Conservation (phyloP, 2,329 filamentous ascomycete genomes). For the Phialophora expanda region DNA sequence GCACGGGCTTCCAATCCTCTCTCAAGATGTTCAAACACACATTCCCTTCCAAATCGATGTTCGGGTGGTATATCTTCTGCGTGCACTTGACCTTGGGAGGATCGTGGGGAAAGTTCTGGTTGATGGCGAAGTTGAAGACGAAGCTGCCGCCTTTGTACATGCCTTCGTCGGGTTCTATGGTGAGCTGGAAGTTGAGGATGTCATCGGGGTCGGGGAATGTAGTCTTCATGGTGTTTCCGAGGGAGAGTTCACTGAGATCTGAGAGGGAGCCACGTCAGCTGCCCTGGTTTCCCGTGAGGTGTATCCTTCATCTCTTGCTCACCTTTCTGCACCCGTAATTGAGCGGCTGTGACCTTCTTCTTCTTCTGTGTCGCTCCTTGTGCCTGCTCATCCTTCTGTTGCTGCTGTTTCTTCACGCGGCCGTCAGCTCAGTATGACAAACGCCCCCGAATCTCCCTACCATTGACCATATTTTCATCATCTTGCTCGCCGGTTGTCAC, state of each 20-base stretch:
- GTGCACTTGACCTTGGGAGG: slow-evolving; percentile 96
- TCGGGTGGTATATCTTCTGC: slow-evolving; percentile 99
- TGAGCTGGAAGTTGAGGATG: slow-evolving; percentile 59
- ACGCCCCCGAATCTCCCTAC: slow-evolving; percentile 55
- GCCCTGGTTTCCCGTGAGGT: background rate
- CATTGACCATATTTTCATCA: slow-evolving; percentile 99
- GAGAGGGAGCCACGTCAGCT: slow-evolving; percentile 5
- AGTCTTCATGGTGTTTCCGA: slow-evolving; percentile 62
- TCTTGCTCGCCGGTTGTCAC: slow-evolving; percentile 57
- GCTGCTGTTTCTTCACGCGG: slow-evolving; percentile 67
- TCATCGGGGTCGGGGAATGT: slow-evolving; percentile 64
- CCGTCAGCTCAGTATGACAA: slow-evolving; percentile 10
- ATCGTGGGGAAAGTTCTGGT: slow-evolving; percentile 94
- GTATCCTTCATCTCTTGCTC: slow-evolving; percentile 29
- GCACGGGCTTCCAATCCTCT: slow-evolving; percentile 98
- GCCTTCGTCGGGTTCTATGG: slow-evolving; percentile 60
- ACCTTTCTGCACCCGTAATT: slow-evolving; percentile 97
- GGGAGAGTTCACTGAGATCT: slow-evolving; percentile 57
- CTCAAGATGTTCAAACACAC: slow-evolving; percentile 96
- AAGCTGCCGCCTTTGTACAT: slow-evolving; percentile 89
- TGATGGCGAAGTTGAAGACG: slow-evolving; percentile 88
- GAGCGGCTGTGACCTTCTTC: slow-evolving; percentile 97
- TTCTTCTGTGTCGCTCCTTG: slow-evolving; percentile 86
- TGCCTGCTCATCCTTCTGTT: slow-evolving; percentile 94
- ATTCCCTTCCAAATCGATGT: slow-evolving; percentile 97